Base-by-base conservation (phyloP, 139 green algal species). In the Chlamydomonas schloesseri region DNA sequence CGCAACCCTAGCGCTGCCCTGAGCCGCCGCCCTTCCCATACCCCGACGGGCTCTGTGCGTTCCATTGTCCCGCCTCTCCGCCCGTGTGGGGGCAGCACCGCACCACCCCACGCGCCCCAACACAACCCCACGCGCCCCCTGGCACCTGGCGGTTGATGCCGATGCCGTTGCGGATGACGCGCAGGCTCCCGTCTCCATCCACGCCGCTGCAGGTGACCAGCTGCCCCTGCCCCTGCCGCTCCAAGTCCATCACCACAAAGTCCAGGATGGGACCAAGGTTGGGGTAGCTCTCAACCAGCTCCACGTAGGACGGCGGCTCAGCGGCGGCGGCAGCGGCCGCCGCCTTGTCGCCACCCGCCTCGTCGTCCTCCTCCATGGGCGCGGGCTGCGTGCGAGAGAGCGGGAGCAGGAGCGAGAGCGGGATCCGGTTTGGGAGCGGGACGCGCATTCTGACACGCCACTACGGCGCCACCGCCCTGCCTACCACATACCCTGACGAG, bases 201-300 rank as follows among this genome's bases (percentile, higher is more conserved):
- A 90, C 88, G 0, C 97, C 97, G 36, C 91, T 97, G 90, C 96
- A 99, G 0, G 96, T 97, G 1, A 99, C 97, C 55, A 99, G 88
- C 94, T 96, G 97, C 0, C 96, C 96, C 90, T 99, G 97, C 2
- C 97, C 97, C 88, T 99, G 97, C 29, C 97, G 88, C 83, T 99
- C 98, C 75, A 98, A 88, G 84, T 99, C 98, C 79, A 99, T 93
- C 21, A 99, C 96, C 26, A 57, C 92, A 80, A 99, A 97, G 91
- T 99, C 98, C 18, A 99, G 89, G 67, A 99, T 99, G 60, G 98
- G 98, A 0, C 96, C 98, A 76, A 99, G 90, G 89, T 98, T 99
- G 64, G 93, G 91, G 86, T 96, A 98, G 15, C 69, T 92, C 24
- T 99, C 97, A 64, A 99, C 75, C 57, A 98, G 90, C 93, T 99